These are phyloP conservation scores for Globomyces sp. DNA, from an alignment of 371 early-diverging fungal species.

Conservation along the genomic window DNA sequence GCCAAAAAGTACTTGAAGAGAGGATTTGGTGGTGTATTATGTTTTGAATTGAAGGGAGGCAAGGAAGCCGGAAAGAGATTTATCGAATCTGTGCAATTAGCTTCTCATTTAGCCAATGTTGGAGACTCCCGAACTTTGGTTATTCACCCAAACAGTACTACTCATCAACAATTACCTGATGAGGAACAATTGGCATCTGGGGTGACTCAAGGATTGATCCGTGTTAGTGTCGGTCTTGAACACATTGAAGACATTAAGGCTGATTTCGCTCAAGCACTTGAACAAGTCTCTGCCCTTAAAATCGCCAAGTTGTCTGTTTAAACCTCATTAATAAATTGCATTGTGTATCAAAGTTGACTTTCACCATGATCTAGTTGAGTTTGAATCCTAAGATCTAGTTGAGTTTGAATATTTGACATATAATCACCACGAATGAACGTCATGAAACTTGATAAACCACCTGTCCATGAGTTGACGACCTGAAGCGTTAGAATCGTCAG, in stretches of 20 bases:
- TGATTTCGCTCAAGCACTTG: slow-evolving; percentile 40
- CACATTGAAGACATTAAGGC: slow-evolving; percentile 88
- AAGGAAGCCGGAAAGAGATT: slow-evolving; percentile 54
- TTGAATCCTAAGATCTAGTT: too few relatives aligned
- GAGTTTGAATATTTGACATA: too few relatives aligned
- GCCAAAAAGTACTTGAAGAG: slow-evolving; percentile 72
- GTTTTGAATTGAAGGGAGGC: slow-evolving; percentile 77
- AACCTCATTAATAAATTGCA: too few relatives aligned
- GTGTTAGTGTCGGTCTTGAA: slow-evolving; percentile 86
- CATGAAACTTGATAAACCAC: too few relatives aligned
- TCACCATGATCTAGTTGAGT: too few relatives aligned
- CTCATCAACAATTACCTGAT: slow-evolving; percentile 80
- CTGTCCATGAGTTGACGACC: too few relatives aligned
- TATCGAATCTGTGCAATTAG: slow-evolving; percentile 71
- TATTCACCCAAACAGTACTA: slow-evolving; percentile 80
- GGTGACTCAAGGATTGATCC: slow-evolving; percentile 77
- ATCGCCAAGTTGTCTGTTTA: neutral
- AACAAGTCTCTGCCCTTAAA: neutral
- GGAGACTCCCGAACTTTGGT: slow-evolving; percentile 87
- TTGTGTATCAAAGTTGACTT: too few relatives aligned
- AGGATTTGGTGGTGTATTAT: slow-evolving; percentile 78
- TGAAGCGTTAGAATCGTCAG: too few relatives aligned
- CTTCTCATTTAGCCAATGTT: slow-evolving; percentile 85
- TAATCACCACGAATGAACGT: too few relatives aligned
- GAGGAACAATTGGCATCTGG: slow-evolving; percentile 76